phyloP scores from a whole-genome alignment of 2,329 filamentous ascomycete species.

The Arthrinium phaeospermum region DNA sequence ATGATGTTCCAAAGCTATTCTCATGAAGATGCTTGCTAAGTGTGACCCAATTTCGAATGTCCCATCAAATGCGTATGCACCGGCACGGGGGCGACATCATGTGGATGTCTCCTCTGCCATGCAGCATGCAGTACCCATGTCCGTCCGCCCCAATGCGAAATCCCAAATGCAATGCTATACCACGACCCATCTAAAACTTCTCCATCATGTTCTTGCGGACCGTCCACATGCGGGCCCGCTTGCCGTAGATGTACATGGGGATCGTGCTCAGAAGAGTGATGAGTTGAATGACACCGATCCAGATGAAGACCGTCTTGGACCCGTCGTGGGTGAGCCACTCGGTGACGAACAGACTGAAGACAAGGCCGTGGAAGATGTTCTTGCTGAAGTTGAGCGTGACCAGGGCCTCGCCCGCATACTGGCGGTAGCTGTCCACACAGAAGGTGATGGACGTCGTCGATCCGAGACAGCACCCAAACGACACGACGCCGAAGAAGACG shows the following conservation, averaged over 20 bases:
- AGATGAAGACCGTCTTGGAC: conserved; percentile 78
- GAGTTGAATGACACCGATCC: conserved; percentile 85
- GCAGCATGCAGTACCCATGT: neutral
- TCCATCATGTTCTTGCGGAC: conserved; percentile 86
- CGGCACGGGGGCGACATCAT: neutral
- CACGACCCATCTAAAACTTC: conserved; percentile 53
- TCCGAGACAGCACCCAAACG: conserved; percentile 89
- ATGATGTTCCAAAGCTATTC: neutral
- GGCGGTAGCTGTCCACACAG: conserved; percentile 88
- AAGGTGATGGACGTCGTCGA: conserved; percentile 94
- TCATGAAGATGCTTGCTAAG: neutral
- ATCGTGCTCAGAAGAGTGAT: conserved; percentile 75
- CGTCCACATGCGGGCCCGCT: conserved; percentile 79
- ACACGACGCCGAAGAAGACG: conserved; percentile 88
- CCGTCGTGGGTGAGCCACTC: conserved; percentile 81
- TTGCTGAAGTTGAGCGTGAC: conserved; percentile 95
- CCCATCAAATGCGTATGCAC: neutral
- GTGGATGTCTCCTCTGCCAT: neutral
- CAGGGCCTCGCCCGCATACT: conserved; percentile 91
- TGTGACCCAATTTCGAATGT: conserved; percentile 1
- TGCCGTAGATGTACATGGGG: conserved; percentile 94
- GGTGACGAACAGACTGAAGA: conserved; percentile 89
- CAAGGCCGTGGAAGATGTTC: conserved; percentile 88
- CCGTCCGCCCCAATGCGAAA: neutral
- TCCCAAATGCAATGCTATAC: neutral